Evolutionary conservation across 352 stramenopile genomes (phyloP), one percentile per base, ranked within the genome.

Genomic region (Phytophthora capsici): DNA sequence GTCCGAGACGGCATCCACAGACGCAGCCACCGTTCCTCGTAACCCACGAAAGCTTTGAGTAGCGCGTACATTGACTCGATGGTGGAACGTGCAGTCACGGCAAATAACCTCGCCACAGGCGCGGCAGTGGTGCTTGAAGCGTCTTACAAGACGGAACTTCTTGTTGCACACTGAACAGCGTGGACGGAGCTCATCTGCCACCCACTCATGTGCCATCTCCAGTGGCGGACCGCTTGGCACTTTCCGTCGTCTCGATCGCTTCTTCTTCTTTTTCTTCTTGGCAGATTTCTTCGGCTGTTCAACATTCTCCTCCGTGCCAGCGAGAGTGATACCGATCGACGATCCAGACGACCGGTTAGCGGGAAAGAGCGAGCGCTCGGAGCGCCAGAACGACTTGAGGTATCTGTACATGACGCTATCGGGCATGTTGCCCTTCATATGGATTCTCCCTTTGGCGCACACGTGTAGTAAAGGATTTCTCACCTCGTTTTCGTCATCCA

Each of bases 41-140:
- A 78, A 57, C 9, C 60, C 60, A 20, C 60, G 43, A 14, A 69
- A 74, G 37, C 62, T 73, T 45, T 67, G 59, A 45, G 60, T 66
- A 40, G 67, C 71, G 16, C 69, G 73, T 4, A 84, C 75, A 47
- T 75, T 81, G 14, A 87, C 64, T 49, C 55, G 64, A 28, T 76
- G 66, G 17, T 84, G 73, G 58, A 77, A 80, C 34, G 71, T 83
- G 58, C 80, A 89, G 1, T 75, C 65, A 32, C 66, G 66, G 47
- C 80, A 89, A 37, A 89, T 89, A 19, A 89, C 71, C 74, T 91
- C 82, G 34, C 82, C 82, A 19, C 82, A 94, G 1, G 84, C 80
- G 25, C 84, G 83, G 41, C 84, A 94, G 61, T 94, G 84, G 43
- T 94, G 84, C 28, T 88, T 85, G 26, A 80, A 81, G 26, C 83